Base-by-base conservation (phyloP, 2,329 filamentous ascomycete genomes). In the Polychaeton citri region DNA sequence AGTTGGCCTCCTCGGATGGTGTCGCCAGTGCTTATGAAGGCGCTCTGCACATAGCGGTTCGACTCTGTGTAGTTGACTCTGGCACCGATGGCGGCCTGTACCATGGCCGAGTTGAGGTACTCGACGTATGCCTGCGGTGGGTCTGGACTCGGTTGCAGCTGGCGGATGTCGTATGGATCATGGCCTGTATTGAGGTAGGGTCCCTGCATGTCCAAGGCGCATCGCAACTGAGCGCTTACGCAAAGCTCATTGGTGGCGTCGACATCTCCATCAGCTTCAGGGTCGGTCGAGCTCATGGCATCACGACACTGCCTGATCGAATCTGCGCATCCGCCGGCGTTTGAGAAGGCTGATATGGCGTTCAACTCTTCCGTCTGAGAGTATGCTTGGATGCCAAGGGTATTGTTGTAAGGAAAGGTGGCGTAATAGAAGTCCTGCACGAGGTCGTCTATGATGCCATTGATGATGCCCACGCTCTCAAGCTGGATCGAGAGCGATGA, bases 371-470 rank as follows among this genome's bases (percentile, higher is more conserved):
- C 61, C 2, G 64, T 61, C 2, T 66, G 57, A 34, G 67, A 63
- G 41, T 80, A 65, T 3, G 68, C 60, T 42, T 71, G 47, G 40
- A 80, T 65, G 3, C 66, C 72, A 49, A 81, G 85, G 0, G 75
- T 74, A 50, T 81, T 81, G 48, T 72, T 71, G 39, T 65, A 62
- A 12, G 71, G 69, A 55, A 76, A 75, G 5, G 57, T 52, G 2
- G 72, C 66, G 43, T 69, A 74, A 44, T 55, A 70, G 2, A 70
- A 66, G 1, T 59, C 61, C 57, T 82, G 75, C 2, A 72, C 62
- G 13, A 74, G 53, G 43, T 69, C 62, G 48, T 85, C 80, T 21
- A 82, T 62, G 47, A 76, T 75, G n/a, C 77, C 79, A 51, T 83
- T 82, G 39, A 81, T 63, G 40, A 83, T 76, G 16, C 77, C 77